A percentile compares a stretch with the other conserved stretches of the same genome.
Evolutionary conservation across 805 yeast genomes (phyloP).

Genomic region (Yarrowia bubula): DNA sequence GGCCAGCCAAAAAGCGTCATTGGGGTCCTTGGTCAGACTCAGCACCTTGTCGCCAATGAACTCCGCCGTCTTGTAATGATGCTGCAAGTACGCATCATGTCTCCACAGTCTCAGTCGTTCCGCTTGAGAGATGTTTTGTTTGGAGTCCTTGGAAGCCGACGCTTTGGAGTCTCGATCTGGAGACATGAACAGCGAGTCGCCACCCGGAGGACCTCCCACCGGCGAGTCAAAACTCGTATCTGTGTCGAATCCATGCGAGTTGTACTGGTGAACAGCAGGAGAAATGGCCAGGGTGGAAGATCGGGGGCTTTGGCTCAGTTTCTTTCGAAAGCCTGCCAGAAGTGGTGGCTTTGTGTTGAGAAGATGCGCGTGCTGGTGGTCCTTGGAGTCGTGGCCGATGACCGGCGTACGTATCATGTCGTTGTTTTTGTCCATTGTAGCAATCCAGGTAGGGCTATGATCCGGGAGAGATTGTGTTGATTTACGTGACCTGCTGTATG

Average conservation of each 20-base stretch:
- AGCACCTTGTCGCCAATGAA: conserved; percentile 88
- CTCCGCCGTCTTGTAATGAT: conserved; percentile 85
- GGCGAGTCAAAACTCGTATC: conserved; percentile 23
- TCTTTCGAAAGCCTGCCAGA: conserved; percentile 15
- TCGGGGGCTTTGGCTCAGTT: conserved; percentile 24
- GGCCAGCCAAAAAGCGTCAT: conserved; percentile 95
- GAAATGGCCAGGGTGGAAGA: conserved; percentile 24
- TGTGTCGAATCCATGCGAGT: conserved; percentile 12
- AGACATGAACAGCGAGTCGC: conserved; percentile 21
- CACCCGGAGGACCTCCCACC: not conserved
- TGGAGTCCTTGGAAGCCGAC: not conserved
- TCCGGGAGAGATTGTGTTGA: not conserved
- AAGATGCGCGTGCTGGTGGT: conserved; percentile 17
- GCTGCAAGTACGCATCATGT: conserved; percentile 89
- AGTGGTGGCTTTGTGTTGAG: conserved; percentile 14
- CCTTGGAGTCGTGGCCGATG: conserved; percentile 16
- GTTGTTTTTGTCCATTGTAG: conserved; percentile 17
- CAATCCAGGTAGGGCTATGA: not conserved
- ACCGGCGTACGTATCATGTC: conserved; percentile 24
- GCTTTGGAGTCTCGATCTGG: conserved; percentile 13
- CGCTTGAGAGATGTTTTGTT: conserved; percentile 56
- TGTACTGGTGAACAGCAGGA: conserved; percentile 22
- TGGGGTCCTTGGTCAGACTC: conserved; percentile 77
- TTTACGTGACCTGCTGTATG: not conserved
- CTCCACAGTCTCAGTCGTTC: conserved; percentile 88